Evolutionary conservation across 352 stramenopile species (phyloP), one percentile per base, ranked within the genome.

Genomic region (Phytophthora rubi): DNA sequence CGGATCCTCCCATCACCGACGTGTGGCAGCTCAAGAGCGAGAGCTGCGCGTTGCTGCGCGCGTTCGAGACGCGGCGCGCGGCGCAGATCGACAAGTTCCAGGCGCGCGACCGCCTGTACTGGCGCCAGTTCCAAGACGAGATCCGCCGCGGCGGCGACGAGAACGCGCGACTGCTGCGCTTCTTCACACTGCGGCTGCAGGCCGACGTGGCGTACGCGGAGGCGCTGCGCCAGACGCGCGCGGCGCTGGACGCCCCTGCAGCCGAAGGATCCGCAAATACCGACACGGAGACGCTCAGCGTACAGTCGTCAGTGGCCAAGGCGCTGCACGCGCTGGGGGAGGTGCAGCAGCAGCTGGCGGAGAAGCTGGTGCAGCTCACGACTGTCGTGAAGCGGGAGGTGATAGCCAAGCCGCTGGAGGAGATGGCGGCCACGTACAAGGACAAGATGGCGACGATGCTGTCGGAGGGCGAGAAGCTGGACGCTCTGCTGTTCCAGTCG

Each of bases 321-420:
- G 85, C 85, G 18, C 62, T 95, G 13, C 81, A 87, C 59, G 76
- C 75, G 1, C 59, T 92, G 8, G 85, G 81, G 10, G 85, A 95
- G 65, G 78, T 87, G 30, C 88, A 95, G 75, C 85, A 93, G 67
- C 83, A 93, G 72, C 59, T 93, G 16, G 81, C 81, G 8, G 86
- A 95, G 21, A 95, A 95, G 70, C 52, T 94, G 23, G 71, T 87
- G 56, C 86, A 92, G 61, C 84, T 94, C n/a, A 83, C 85, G 16
- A 89, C 73, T 21, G 80, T 89, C 2, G 68, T 95, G 56, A 88
- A 90, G 55, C 73, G 86, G 13, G 88, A 95, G 64, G 86, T 95
- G 18, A 70, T 88, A 13, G 58, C 68, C 1, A 83, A 85, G 9
- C 85, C 82, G n/a, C 67, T 95, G 5, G 85, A 93, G 1, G 86